Evolutionary conservation across 2,329 filamentous ascomycete genomes (phyloP).

Genomic region (Keithomyces neogunnii): DNA sequence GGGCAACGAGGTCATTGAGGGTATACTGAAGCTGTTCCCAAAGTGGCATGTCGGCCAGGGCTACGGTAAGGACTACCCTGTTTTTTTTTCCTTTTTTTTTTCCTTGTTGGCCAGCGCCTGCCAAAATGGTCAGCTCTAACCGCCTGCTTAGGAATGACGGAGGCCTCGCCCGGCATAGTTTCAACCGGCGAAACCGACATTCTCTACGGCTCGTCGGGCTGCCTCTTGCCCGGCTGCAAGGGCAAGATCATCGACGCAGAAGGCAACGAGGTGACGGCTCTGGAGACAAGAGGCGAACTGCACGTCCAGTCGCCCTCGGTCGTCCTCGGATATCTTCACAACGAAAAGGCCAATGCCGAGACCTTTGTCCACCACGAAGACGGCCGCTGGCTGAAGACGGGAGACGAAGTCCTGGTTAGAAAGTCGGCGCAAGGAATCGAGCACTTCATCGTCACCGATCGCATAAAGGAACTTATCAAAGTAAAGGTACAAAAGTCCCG

Average conservation of each 20-base stretch:
- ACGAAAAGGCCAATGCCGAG: constrained; percentile 72
- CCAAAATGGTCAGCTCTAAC: background rate
- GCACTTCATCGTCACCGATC: constrained; percentile 78
- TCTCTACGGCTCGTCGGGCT: constrained; percentile 61
- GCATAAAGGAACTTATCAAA: constrained; percentile 64
- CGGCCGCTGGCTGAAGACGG: constrained; percentile 71
- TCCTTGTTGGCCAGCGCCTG: no score
- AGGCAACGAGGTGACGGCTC: constrained; percentile 58
- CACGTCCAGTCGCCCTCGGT: constrained; percentile 69
- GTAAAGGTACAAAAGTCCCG: constrained; percentile 50
- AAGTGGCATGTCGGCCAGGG: constrained; percentile 60
- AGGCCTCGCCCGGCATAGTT: constrained; percentile 61
- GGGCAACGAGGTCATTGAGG: constrained; percentile 57
- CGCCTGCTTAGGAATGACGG: constrained; percentile 53
- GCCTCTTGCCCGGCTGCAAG: constrained; percentile 53
- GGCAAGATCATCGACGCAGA: constrained; percentile 58
- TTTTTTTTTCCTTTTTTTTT: no score
- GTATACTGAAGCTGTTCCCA: constrained; percentile 53
- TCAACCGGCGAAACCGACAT: constrained; percentile 50
- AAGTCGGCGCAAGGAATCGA: constrained; percentile 59
- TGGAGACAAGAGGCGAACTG: constrained; percentile 72
- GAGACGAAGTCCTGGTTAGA: constrained; percentile 70
- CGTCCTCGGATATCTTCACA: constrained; percentile 78
- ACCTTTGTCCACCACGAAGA: constrained; percentile 63
- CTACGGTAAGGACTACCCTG: constrained; percentile 44